Evolutionary conservation across 164 flowering plant genomes (phyloP).

Genomic region (Vitis amurensis): DNA sequence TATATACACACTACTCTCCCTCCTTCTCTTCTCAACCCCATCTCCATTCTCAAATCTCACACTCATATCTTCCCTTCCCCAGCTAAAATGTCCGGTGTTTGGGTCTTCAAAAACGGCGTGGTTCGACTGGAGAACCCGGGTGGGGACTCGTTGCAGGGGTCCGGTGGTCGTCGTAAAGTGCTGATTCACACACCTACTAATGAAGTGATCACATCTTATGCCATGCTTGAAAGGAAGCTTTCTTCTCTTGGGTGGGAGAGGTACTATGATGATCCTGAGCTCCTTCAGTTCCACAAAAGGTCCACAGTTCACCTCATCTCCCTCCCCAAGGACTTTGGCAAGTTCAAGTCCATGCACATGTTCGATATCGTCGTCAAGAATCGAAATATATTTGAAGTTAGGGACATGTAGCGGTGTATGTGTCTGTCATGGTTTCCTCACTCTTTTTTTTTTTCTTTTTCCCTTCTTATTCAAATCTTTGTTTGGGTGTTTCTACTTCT

Average conservation of each 20-base stretch:
- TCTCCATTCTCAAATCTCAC: background rate
- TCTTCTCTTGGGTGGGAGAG: slow-evolving; percentile 81
- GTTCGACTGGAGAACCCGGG: slow-evolving; percentile 65
- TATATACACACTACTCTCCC: slow-evolving; percentile 16
- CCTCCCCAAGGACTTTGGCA: slow-evolving; percentile 75
- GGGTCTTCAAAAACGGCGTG: slow-evolving; percentile 88
- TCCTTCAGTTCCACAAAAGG: slow-evolving; percentile 82
- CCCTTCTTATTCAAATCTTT: background rate
- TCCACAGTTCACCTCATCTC: slow-evolving; percentile 84
- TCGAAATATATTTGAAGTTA: slow-evolving; percentile 70
- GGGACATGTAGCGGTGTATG: slow-evolving; percentile 37
- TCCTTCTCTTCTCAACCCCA: background rate
- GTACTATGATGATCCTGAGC: slow-evolving; percentile 76
- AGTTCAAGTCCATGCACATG: slow-evolving; percentile 84
- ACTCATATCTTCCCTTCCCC: background rate
- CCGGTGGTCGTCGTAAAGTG: slow-evolving; percentile 45
- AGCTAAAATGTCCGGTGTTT: slow-evolving; percentile 79
- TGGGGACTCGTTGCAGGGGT: slow-evolving; percentile 26
- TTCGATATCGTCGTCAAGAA: slow-evolving; percentile 85
- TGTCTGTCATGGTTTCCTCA: background rate
- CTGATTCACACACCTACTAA: slow-evolving; percentile 53
- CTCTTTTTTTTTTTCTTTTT: background rate
- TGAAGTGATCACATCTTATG: slow-evolving; percentile 69
- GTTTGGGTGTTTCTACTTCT: background rate
- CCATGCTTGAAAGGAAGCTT: slow-evolving; percentile 50